Evolutionary conservation across 176 grass and related monocot species (phyloP), one percentile per base, ranked within the genome.

Genomic region (Cocos nucifera): DNA sequence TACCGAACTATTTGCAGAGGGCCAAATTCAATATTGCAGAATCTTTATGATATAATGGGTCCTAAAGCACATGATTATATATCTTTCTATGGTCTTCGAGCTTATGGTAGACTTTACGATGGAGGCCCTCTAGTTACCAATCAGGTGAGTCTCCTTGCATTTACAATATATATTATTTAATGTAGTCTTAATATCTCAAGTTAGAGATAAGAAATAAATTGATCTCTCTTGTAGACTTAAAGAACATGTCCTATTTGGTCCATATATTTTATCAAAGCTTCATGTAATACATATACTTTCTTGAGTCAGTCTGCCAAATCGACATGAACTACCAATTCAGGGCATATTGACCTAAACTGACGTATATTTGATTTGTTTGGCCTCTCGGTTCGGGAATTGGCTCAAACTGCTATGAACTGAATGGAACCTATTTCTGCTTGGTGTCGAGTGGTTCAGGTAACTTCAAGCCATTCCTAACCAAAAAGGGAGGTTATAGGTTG

Each of bases 1-100:
- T 97, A 97, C 69, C 80, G 92, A 50, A 97, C 92, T 64, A 91
- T 97, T 59, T 97, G 78, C 73, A 88, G 92, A 73, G 87, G 92
- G 18, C 73, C 92, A 75, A 91, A 87, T 79, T 97, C 87, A 2
- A 91, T 97, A 80, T 75, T 97, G 69, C 86, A 91, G 59, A 97
- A 97, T 74, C 75, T 91, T 26, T 80, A 67, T 85, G 80, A 91
- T 70, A 75, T 73, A 68, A 73, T 97, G 75, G 92, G 92, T 30
- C 92, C 87, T 32, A 91, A 85, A 78, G 81, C 87, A 17, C 81
- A 91, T 71, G 93, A 97, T 49, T 97, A 88, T 70, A 85, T 97
- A 35, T 97, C 93, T 52, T 92, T 97, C 78, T 85, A 91, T 80
- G 93, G 93, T 62, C 87, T 91, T 62, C 84, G 93, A 85, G 65